These are phyloP conservation scores for Lasiosphaeria hispida DNA, from an alignment of 495 filamentous ascomycete genomes.

Conservation along the genomic window DNA sequence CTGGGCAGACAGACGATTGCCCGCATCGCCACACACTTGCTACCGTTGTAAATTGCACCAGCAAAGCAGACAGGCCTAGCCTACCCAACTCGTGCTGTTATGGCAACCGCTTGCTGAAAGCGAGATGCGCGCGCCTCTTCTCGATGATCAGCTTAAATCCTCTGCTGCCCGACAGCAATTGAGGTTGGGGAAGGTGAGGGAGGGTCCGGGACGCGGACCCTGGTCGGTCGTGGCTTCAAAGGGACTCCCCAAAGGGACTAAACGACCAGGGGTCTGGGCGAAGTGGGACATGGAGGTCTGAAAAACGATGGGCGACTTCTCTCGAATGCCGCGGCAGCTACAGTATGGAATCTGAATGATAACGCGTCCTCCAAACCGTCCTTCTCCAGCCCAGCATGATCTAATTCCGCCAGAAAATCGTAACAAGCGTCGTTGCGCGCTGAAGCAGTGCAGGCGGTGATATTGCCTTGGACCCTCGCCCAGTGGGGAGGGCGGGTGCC, in stretches of 20 bases:
- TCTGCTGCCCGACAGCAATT: conserved; percentile 1
- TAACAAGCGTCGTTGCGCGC: background rate
- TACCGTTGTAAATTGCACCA: too few species aligned
- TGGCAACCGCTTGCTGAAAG: too few species aligned
- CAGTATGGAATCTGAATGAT: too few species aligned
- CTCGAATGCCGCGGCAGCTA: too few species aligned
- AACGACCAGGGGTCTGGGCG: conserved; percentile 6
- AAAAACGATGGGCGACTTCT: too few species aligned
- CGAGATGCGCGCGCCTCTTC: background rate
- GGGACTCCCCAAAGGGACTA: background rate
- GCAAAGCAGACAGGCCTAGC: background rate
- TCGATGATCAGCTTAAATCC: background rate
- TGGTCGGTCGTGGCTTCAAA: conserved; percentile 8
- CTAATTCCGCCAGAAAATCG: too few species aligned
- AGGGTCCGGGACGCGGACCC: conserved; percentile 17
- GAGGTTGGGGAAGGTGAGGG: background rate
- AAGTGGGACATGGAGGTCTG: background rate
- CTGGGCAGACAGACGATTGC: too few species aligned
- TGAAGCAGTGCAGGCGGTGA: too few species aligned
- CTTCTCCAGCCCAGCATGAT: too few species aligned
- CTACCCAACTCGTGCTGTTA: background rate
- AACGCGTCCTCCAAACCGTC: too few species aligned
- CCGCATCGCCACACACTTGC: too few species aligned
- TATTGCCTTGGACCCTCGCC: background rate
- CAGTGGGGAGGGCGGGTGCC: background rate